A percentile compares a stretch with the other conserved stretches of the same genome.
These are phyloP conservation scores for Aristolochia contorta DNA, from an alignment of 164 flowering plant species.

Conservation along the genomic window DNA sequence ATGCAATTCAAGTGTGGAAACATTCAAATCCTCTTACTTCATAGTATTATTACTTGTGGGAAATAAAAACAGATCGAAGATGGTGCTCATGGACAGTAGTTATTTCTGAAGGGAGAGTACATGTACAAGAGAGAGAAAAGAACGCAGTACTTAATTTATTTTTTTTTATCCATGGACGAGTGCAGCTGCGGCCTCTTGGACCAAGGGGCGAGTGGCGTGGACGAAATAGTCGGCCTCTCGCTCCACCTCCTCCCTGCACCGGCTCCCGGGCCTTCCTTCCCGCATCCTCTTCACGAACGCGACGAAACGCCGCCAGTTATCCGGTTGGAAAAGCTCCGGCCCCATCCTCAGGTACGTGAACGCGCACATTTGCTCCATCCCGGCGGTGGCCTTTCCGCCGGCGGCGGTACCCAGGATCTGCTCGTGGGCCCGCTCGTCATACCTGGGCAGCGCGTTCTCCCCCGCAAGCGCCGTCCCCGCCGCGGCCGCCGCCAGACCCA, in stretches of 20 bases:
- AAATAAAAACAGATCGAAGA: no score
- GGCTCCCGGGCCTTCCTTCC: slow-evolving; percentile 69
- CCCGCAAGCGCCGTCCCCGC: slow-evolving; percentile 81
- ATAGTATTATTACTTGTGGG: no score
- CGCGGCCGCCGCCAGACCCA: slow-evolving; percentile 49
- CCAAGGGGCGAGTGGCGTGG: slow-evolving; percentile 56
- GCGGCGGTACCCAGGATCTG: slow-evolving; percentile 44
- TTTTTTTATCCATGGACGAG: slow-evolving; percentile 26
- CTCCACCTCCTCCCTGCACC: slow-evolving; percentile 69
- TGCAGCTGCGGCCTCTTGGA: slow-evolving; percentile 68
- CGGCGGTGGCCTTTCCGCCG: no score
- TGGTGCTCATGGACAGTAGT: no score
- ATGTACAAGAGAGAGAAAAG: no score
- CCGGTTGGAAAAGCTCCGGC: slow-evolving; percentile 62
- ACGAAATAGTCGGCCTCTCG: slow-evolving; percentile 78
- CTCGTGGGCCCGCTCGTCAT: slow-evolving; percentile 65
- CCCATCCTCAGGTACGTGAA: slow-evolving; percentile 91
- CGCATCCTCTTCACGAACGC: slow-evolving; percentile 77
- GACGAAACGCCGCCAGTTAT: slow-evolving; percentile 78
- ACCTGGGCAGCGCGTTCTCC: slow-evolving; percentile 86
- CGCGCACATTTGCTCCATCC: slow-evolving; percentile 61
- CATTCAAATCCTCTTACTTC: no score
- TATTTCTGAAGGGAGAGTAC: no score
- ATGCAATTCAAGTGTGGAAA: no score
- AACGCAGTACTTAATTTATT: not conserved